Evolutionary conservation across 148 eudicot genomes (phyloP).

Genomic region (Rhododendron griersonianum): DNA sequence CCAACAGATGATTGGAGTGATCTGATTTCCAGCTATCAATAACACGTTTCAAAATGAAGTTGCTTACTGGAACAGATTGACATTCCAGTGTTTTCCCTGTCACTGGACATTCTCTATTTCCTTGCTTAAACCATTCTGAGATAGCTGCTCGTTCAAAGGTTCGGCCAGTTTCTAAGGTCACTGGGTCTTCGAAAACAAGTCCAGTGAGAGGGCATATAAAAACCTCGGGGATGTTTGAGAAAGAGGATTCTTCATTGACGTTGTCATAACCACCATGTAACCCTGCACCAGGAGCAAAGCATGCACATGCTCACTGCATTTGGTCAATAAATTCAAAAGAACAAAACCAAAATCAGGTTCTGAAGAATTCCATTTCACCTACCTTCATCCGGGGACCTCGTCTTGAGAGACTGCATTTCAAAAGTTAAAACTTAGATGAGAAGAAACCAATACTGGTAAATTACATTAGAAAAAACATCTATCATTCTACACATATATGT

Average conservation of each 20-base stretch:
- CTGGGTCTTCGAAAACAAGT: slow-evolving; percentile 42
- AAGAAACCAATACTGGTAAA: not conserved
- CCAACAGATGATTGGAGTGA: slow-evolving; percentile 18
- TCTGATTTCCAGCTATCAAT: slow-evolving; percentile 40
- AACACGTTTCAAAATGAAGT: slow-evolving; percentile 45
- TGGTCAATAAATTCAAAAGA: not conserved
- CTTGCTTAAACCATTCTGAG: slow-evolving; percentile 35
- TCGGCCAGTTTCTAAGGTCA: slow-evolving; percentile 54
- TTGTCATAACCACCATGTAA: slow-evolving; percentile 11
- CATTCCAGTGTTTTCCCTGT: slow-evolving; percentile 27
- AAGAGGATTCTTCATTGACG: slow-evolving; percentile 11
- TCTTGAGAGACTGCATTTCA: slow-evolving; percentile 15
- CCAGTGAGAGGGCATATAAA: slow-evolving; percentile 52
- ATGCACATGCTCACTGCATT: not conserved
- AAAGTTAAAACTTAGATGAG: not conserved
- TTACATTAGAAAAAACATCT: not conserved
- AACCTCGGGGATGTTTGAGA: slow-evolving; percentile 32
- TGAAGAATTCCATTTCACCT: not conserved
- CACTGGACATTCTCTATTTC: slow-evolving; percentile 38
- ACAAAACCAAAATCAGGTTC: not conserved
- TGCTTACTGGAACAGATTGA: slow-evolving; percentile 32
- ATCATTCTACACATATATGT: not conserved
- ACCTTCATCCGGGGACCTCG: slow-evolving; percentile 19
- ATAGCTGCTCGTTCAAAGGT: slow-evolving; percentile 47
- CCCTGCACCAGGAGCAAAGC: slow-evolving; percentile 17